Evolutionary conservation across 306 rosid genomes (phyloP), one percentile per base, ranked within the genome.

Genomic region (Cicer yamashitae): DNA sequence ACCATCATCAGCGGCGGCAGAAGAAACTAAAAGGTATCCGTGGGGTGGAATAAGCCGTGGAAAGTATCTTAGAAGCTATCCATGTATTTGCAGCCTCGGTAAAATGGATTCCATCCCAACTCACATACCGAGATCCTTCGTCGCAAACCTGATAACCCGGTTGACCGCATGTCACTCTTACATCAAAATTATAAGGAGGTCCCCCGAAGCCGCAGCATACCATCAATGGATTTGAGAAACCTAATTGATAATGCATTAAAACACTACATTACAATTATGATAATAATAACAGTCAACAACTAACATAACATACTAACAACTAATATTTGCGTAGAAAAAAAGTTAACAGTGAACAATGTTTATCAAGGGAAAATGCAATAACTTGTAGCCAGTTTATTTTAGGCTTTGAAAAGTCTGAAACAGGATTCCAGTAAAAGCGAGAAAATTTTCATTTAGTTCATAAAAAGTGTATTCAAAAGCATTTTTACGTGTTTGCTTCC

Each of bases 171-270:
- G 94, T 88, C 73, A 91, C 84, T 51, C 85, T 80, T 12, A 43
- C 53, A 44, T 90, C 80, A 80, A 87, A 94, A 67, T 94, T 94
- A 87, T 94, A 91, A 7, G 98, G 97, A 54, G 93, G 96, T 7
- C 98, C 97, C 64, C 98, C 98, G 10, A 10, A 70, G 10, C 98
- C 98, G 41, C 98, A 94, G 71, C 98, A 94, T 43, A 89, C 93
- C 96, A 87, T 88, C 70, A 90, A 79, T 1, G 97, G 96, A 72
- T 79, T 84, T 5, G 93, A 47, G 81, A 94, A 94, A 82, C 93
- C 98, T 94, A 15, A 54, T 57, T 65, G n/a, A 62, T 65, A 7
- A 62, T 13, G 41, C 18, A 41, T 22, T 25, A 14, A 44, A 58
- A 76, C 64, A 81, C 62, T 6, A 10, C 72, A 67, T 81, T 78